phyloP scores from a whole-genome alignment of 129 eudicot species.

The Calendula officinalis region DNA sequence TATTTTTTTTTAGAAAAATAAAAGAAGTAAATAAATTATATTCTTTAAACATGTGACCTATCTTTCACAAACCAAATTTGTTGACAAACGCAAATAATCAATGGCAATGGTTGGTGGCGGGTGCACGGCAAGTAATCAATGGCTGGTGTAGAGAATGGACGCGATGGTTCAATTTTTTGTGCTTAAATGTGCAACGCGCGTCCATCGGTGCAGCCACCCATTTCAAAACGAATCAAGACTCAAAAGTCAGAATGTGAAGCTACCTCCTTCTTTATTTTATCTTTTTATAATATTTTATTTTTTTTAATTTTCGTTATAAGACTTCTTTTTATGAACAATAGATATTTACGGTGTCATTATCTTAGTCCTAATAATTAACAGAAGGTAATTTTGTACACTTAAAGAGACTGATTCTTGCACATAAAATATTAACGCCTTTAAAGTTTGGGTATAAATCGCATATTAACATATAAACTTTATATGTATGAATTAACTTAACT shows the following conservation, averaged over 20 bases:
- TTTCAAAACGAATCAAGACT: conserved; percentile 8
- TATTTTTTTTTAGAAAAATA: no score
- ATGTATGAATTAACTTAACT: no score
- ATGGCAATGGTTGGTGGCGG: background rate
- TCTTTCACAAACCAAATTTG: background rate
- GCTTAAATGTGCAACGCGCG: conserved; percentile 9
- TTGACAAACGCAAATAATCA: background rate
- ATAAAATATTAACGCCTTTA: no score
- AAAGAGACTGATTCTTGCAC: no score
- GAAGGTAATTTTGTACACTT: no score
- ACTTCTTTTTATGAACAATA: no score
- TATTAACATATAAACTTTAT: no score
- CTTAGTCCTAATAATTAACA: no score
- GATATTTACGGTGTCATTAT: no score
- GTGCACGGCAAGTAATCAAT: conserved; percentile 21
- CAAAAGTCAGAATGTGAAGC: background rate
- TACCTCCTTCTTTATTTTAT: background rate
- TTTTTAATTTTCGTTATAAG: no score
- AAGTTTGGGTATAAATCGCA: no score
- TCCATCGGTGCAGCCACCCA: conserved; percentile 11
- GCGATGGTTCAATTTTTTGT: conserved; percentile 13
- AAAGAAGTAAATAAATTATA: background rate
- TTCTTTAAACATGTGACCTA: no score
- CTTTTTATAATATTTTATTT: background rate
- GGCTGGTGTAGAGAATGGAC: conserved; percentile 14